Evolutionary conservation across 2,329 filamentous ascomycete genomes (phyloP), one percentile per base, ranked within the genome.

Genomic region (Hymenoscyphus linearis): DNA sequence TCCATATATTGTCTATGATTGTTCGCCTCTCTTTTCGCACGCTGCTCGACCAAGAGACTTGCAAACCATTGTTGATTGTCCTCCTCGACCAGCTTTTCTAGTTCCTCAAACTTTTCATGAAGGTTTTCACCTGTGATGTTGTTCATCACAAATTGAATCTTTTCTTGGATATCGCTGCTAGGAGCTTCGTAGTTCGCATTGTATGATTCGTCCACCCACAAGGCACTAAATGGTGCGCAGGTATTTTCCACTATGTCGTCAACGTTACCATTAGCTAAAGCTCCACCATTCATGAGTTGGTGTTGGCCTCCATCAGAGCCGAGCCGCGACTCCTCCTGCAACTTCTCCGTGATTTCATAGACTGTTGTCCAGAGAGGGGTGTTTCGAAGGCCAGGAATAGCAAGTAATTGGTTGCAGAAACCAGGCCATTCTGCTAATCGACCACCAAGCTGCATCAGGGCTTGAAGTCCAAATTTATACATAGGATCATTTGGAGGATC

Each of bases 391-490:
- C 86, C 89, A 0, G 89, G 87, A 44, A 96, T 91, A 64, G 91
- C 87, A 25, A 96, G 76, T 5, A 99, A 82, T 64, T 95, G 85
- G 64, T 89, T 87, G 74, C 93, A 98, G 70, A 97, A 96, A 1
- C 90, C 90, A n/a, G 92, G 91, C 95, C 95, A 99, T 72, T 99
- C 95, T 4, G 86, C 82, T 55, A 99, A 85, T 47, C 95, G 86
- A 44, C 85, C 82, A 60, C 91, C 87, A 59, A 98, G 84, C 74
- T 98, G 92, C 73, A 97, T 88, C 63, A 99, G 82, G 16, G 95
- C 95, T 73, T 99, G 95, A 13, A 99, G 82, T 12, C 96, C 95
- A 72, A 99, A 99, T 70, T 97, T 96, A 79, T 95, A 98, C 95
- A 99, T 98, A 1, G 91, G 87, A 63, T 93, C 87, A 35, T 96